These are phyloP conservation scores for Candida adriatica DNA, from an alignment of 805 yeast genomes.

Conservation along the genomic window DNA sequence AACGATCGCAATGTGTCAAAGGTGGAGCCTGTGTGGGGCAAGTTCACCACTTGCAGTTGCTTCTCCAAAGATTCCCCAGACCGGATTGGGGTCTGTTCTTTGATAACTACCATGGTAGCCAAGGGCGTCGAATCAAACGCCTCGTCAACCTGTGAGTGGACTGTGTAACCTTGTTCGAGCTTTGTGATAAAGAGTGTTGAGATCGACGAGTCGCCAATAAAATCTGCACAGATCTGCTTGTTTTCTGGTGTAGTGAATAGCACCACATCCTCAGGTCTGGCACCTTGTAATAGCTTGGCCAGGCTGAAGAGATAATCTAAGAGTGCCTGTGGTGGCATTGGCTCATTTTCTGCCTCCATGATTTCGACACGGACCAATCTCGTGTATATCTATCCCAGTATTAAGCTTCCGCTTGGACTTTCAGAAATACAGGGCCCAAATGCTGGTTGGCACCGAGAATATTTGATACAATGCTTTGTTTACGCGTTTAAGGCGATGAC, in stretches of 20 bases:
- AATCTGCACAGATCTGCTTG: constrained; percentile 12
- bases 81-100: constrained; percentile 30
- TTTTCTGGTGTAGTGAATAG: constrained; percentile 21
- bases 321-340: constrained; percentile 11
- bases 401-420: too few relatives aligned
- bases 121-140: constrained; percentile 5
- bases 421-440: too few relatives aligned
- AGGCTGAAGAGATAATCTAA: constrained; percentile 23
- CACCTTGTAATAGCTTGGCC: constrained; percentile 25
- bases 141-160: constrained; percentile 9
- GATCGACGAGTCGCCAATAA: constrained; percentile 16
- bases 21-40: constrained; percentile 26
- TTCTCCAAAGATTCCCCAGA: constrained; percentile 20
- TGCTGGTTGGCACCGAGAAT: too few relatives aligned
- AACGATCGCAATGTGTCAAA: constrained; percentile 53
- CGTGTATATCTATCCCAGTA: too few relatives aligned
- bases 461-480: too few relatives aligned
- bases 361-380: too few relatives aligned
- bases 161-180: constrained; percentile 9
- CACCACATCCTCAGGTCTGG: constrained; percentile 20
- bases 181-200: constrained; percentile 22
- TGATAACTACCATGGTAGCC: constrained; percentile 35
- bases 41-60: constrained; percentile 29
- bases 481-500: too few relatives aligned
- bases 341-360: too few relatives aligned